Base-by-base conservation (phyloP, 2,329 filamentous ascomycete species). In the Raffaelea ambrosiae region DNA sequence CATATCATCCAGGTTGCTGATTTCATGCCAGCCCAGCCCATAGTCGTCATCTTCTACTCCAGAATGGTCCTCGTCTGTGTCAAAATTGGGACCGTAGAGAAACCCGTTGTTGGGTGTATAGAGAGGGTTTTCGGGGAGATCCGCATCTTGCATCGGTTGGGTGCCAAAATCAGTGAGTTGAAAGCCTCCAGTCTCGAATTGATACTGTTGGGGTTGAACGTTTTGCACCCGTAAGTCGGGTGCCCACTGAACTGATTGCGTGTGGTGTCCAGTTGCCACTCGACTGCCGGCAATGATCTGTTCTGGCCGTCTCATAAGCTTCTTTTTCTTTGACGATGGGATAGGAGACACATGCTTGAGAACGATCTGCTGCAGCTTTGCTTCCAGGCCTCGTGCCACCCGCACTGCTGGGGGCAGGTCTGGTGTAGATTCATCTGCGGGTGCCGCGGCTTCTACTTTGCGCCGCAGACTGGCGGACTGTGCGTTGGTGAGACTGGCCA, bases 391-490 rank as follows among this genome's bases (percentile, higher is more conserved):
- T 3, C 10, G 3, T 9, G 16, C 16, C 7, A 16, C 16, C 13
- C 13, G 26, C 7, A 14, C n/a, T 1, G 19, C 3, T 1, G 2
- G 4, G 35, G 11, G 10, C 13, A 20, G 11, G 21, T 23, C 20
- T 16, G 40, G 3, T 9, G 13, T 21, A 26, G 4, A 23, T 7
- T 9, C 21, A 22, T n/a, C 42, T 16, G n/a, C 8, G 21, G 7
- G 3, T 3, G 33, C 43, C 11, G 51, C 3, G 2, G 35, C 46
- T 8, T 46, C 42, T 2, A 35, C 44, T 19, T 53, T 58, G 3
- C 44, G 43, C 9, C 50, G 47, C 20, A 57, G 23, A 2, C 48
- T 46, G 1, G 52, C 23, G 3, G 53, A 49, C 36, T 54, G 49
- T 10, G 52, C 54, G 22, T 42, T 22, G 16, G 46, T 47, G 3